Evolutionary conservation across 345 rosid genomes (phyloP), one percentile per base, ranked within the genome.

Genomic region (Sonneratia alba): DNA sequence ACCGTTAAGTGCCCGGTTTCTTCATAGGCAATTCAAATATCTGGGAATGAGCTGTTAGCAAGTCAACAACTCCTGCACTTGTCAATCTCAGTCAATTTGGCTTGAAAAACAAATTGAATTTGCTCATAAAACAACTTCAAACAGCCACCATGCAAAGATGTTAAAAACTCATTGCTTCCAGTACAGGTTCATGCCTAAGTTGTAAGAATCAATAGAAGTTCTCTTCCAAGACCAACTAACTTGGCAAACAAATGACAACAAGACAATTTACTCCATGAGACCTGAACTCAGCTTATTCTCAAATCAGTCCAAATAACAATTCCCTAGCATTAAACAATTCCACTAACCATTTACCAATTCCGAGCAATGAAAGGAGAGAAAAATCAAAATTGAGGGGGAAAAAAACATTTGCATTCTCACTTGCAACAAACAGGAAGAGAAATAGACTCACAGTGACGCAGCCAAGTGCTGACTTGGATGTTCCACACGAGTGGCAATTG

Each of bases 391-490:
- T 42, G 4, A 51, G 24, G 36, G 36, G 36, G 14, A 40, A 42
- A 6, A 12, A 45, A 68, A 15, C 6, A 47, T 47, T 9, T 47
- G 12, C 53, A 43, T 1, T n/a, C 55, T 14, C 71, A 13, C 37
- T 16, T 21, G 65, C 59, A 49, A 64, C 32, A 36, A 13, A 2
- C 21, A 67, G 66, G 38, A 55, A 45, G 24, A 38, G 47, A 75
- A 47, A 61, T 70, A 51, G 53, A 91, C 97, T 92, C 78, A 91
- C 99, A 95, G 70, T 95, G 93, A 70, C 98, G 97, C 73, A 94
- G 97, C 98, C 97, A 91, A 7, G 97, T 88, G 93, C 98, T 91
- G 85, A 94, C 97, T 91, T 94, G 98, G 69, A 94, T 94, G 85
- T 94, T 94, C 98, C 98, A 94, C 72, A 82, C 88, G 72, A 85